A percentile compares a stretch with the other conserved stretches of the same genome.
Evolutionary conservation across 2,329 filamentous ascomycete species (phyloP).

Genomic region (Macrophomina phaseolina): DNA sequence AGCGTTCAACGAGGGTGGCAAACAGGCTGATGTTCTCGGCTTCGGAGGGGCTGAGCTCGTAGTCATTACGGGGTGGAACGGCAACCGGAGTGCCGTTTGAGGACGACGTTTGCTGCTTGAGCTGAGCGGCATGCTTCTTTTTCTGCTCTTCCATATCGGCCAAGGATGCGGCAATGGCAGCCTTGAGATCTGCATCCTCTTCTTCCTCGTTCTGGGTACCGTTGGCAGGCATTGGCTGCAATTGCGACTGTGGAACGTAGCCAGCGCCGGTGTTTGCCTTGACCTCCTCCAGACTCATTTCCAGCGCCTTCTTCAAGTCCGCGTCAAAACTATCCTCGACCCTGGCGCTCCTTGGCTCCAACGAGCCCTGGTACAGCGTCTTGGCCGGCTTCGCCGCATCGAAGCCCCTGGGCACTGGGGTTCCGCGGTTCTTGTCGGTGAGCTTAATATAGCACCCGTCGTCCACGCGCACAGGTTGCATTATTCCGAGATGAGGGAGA

Average conservation of each 20-base stretch:
- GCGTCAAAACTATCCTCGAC: conserved; percentile 93
- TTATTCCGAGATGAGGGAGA: conserved; percentile 89
- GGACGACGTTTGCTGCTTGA: conserved; percentile 78
- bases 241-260: conserved; percentile 70
- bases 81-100: conserved; percentile 55
- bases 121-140: conserved; percentile 79
- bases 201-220: conserved; percentile 66
- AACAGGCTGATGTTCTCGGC: conserved; percentile 98
- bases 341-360: conserved; percentile 89
- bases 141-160: conserved; percentile 99
- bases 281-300: conserved; percentile 96
- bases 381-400: conserved; percentile 62
- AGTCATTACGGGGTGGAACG: conserved; percentile 82
- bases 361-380: conserved; percentile 68
- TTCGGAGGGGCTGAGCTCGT: conserved; percentile 90
- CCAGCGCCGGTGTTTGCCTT: conserved; percentile 73
- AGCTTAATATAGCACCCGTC: conserved; percentile 94
- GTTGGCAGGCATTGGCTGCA: conserved; percentile 45
- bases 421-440: conserved; percentile 69
- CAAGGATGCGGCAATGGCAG: conserved; percentile 91
- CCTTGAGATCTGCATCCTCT: conserved; percentile 90
- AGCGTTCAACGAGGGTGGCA: conserved; percentile 86
- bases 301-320: conserved; percentile 88
- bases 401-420: conserved; percentile 51
- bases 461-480: conserved; percentile 89